Conservation (phyloP, 805 yeast genomes). For the Millerozyma acaciae region DNA sequence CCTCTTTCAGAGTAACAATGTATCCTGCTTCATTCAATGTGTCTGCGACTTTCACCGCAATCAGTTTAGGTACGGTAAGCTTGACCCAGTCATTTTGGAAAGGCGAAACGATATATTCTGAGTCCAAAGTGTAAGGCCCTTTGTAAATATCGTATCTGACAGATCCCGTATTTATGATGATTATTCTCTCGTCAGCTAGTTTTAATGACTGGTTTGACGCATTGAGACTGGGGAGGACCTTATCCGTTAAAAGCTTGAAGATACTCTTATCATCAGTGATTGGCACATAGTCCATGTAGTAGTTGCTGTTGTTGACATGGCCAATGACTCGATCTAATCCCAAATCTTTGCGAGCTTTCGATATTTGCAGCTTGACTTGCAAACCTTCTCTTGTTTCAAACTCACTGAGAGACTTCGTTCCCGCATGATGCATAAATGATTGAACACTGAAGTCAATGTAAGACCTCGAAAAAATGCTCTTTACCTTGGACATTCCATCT, state of each 20-base stretch:
- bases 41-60: slow-evolving; percentile 53
- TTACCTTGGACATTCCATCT: slow-evolving; percentile 4
- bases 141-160: slow-evolving; percentile 80
- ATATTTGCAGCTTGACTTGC: slow-evolving; percentile 43
- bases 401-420: slow-evolving; percentile 16
- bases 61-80: slow-evolving; percentile 51
- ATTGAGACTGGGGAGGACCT: slow-evolving; percentile 49
- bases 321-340: slow-evolving; percentile 59
- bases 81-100: slow-evolving; percentile 77
- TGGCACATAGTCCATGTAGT: slow-evolving; percentile 65
- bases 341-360: slow-evolving; percentile 42
- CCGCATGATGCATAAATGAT: slow-evolving; percentile 66
- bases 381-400: slow-evolving; percentile 59
- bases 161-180: slow-evolving; percentile 82
- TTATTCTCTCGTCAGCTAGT: slow-evolving; percentile 30
- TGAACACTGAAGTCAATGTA: slow-evolving; percentile 80
- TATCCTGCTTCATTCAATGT: slow-evolving; percentile 56
- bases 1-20: slow-evolving; percentile 23
- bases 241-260: slow-evolving; percentile 52
- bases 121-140: slow-evolving; percentile 78
- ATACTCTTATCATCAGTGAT: slow-evolving; percentile 46
- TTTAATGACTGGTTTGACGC: slow-evolving; percentile 14
- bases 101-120: slow-evolving; percentile 81
- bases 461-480: slow-evolving; percentile 45
- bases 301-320: slow-evolving; percentile 55